Conservation (phyloP, 495 filamentous ascomycete species). For the Hypoxylon fragiforme region DNA sequence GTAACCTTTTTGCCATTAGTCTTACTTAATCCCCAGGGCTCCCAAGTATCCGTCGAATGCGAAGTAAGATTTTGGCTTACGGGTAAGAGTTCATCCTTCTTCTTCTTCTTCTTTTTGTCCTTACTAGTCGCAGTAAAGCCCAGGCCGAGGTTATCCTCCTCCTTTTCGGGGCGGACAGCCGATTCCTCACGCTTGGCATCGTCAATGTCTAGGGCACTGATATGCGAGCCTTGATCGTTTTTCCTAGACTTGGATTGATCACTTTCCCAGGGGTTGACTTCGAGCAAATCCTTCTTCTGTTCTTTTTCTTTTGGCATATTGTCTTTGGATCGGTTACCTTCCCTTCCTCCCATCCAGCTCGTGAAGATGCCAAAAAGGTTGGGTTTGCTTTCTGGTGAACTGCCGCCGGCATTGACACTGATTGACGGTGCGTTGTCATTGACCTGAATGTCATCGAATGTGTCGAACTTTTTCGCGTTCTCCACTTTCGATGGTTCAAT, state of each 20-base stretch:
- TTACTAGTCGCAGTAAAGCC: constrained; percentile 36
- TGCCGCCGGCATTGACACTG: constrained; percentile 41
- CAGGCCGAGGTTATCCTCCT: constrained; percentile 39
- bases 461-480: constrained; percentile 36
- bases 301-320: constrained; percentile 23
- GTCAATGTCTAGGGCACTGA: no score
- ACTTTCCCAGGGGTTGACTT: constrained; percentile 47
- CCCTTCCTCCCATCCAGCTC: constrained; percentile 38
- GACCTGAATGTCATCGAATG: constrained; percentile 56
- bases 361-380: constrained; percentile 37
- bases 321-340: constrained; percentile 26
- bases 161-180: no score
- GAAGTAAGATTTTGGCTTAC: constrained; percentile 23
- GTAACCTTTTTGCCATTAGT: no score
- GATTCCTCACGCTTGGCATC: no score
- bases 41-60: no score
- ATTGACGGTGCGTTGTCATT: constrained; percentile 46
- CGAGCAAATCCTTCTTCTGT: constrained; percentile 19
- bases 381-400: constrained; percentile 36
- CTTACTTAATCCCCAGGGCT: no score
- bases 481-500: constrained; percentile 16
- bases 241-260: constrained; percentile 49
- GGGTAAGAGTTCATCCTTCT: constrained; percentile 31
- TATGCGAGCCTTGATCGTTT: no score
- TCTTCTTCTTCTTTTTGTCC: constrained; percentile 45